Evolutionary conservation across 345 rosid species (phyloP), one percentile per base, ranked within the genome.

Genomic region (Dipteronia dyeriana): DNA sequence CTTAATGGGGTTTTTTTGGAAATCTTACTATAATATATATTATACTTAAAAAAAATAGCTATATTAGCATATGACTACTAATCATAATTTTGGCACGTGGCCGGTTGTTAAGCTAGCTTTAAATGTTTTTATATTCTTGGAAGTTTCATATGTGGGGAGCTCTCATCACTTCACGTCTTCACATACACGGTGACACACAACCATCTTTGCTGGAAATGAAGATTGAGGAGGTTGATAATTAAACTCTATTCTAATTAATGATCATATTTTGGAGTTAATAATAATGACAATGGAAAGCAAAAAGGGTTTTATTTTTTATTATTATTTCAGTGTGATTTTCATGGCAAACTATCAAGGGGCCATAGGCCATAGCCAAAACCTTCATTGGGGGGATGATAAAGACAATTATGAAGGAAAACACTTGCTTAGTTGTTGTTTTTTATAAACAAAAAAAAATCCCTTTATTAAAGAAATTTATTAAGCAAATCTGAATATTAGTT

Each of bases 41-140:
- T 4, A 31, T 3, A 31, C 5, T 29, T 31, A 31, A 63, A 76
- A 72, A 73, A 79, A 51, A 5, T 62, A 47, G 60, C 43, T 47
- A 80, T 80, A 70, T 77, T 81, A 68, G 75, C 82, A 59, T 66
- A 41, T 41, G 2, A 39, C 54, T 77, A 72, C 79, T 19, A 23
- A 17, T 60, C 79, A 74, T 79, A 47, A 39, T 17, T 41, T 34
- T 45, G 65, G 77, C 82, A 76, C 72, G 74, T 81, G 82, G 69
- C 47, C 47, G 56, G 68, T 64, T 57, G 72, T 23, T 77, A 64
- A 56, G 68, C 5, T 75, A 38, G 56, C 53, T 66, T 56, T 53
- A 19, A 59, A 60, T 56, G 9, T 67, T 64, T 34, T 68, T 70
- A 45, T 75, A 66, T 67, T 74, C 68, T 62, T 67, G 11, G 71